These are phyloP conservation scores for Curvularia verruculosa DNA, from an alignment of 2,329 filamentous ascomycete species.

Conservation along the genomic window DNA sequence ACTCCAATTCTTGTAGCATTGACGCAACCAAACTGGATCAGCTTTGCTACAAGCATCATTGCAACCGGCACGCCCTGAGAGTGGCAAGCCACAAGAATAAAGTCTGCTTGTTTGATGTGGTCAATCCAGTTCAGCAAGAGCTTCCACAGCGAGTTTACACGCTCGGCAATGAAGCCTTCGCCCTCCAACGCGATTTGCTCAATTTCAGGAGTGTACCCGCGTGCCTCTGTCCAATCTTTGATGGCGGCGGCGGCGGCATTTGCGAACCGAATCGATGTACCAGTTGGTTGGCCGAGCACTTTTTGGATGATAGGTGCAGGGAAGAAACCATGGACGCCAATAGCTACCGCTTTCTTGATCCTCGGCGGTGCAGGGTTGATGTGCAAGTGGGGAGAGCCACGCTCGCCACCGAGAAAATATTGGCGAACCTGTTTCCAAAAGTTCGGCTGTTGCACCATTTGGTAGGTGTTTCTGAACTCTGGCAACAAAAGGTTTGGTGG, in stretches of 20 bases:
- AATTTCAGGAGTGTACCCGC: slow-evolving; percentile 76
- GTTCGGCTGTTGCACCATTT: slow-evolving; percentile 51
- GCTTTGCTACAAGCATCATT: slow-evolving; percentile 88
- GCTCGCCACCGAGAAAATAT: slow-evolving; percentile 56
- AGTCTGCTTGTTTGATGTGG: slow-evolving; percentile 82
- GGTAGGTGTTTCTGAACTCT: slow-evolving; percentile 72
- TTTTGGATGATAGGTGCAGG: slow-evolving; percentile 85
- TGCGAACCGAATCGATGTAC: slow-evolving; percentile 92
- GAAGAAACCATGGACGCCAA: slow-evolving; percentile 94
- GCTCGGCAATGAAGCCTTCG: slow-evolving; percentile 87
- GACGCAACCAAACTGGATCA: slow-evolving; percentile 88
- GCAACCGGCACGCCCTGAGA: slow-evolving; percentile 95
- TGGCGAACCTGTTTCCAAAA: slow-evolving; percentile 54
- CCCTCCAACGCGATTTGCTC: slow-evolving; percentile 95
- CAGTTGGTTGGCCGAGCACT: slow-evolving; percentile 92
- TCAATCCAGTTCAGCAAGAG: slow-evolving; percentile 94
- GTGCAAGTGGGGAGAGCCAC: slow-evolving; percentile 70
- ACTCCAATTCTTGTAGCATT: slow-evolving; percentile 75
- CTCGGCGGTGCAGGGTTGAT: slow-evolving; percentile 71
- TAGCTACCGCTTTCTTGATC: slow-evolving; percentile 85
- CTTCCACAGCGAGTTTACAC: slow-evolving; percentile 93
- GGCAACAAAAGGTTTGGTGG: slow-evolving; percentile 71
- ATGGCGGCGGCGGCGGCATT: slow-evolving; percentile 86
- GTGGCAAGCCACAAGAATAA: slow-evolving; percentile 91
- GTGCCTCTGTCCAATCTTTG: slow-evolving; percentile 75